Evolutionary conservation across 139 green algal genomes (phyloP).

Genomic region (Chlorella ohadii): DNA sequence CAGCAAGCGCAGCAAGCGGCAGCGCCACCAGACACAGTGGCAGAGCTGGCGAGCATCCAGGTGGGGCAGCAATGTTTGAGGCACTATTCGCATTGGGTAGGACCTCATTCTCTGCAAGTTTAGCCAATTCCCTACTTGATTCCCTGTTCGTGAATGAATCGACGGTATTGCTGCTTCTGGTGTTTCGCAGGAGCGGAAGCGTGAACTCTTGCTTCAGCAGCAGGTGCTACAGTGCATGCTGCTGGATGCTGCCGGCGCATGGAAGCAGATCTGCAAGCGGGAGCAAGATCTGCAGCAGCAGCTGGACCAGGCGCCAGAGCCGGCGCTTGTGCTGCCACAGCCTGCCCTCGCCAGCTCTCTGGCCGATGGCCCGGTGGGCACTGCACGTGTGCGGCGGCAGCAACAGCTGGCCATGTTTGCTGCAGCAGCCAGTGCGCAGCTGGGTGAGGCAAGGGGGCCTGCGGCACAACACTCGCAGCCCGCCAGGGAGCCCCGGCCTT

Average conservation of each 20-base stretch:
- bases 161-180: no score
- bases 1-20: neutral
- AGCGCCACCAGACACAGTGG: neutral
- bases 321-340: neutral
- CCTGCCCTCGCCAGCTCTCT: neutral
- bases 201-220: neutral
- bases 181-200: neutral
- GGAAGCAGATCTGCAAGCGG: neutral
- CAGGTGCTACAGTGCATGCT: constrained; percentile 14
- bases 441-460: neutral
- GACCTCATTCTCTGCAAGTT: no score
- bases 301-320: neutral
- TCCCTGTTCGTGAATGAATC: no score
- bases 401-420: constrained; percentile 2
- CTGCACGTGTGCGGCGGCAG: neutral
- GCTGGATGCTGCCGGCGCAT: neutral
- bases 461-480: neutral
- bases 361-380: no score
- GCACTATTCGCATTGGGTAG: no score
- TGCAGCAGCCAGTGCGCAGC: neutral
- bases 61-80: neutral
- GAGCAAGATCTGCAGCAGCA: neutral
- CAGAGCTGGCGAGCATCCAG: neutral
- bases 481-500: neutral
- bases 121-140: no score